Base-by-base conservation (phyloP, 73 alveolate genomes). In the Paramecium caudatum region DNA sequence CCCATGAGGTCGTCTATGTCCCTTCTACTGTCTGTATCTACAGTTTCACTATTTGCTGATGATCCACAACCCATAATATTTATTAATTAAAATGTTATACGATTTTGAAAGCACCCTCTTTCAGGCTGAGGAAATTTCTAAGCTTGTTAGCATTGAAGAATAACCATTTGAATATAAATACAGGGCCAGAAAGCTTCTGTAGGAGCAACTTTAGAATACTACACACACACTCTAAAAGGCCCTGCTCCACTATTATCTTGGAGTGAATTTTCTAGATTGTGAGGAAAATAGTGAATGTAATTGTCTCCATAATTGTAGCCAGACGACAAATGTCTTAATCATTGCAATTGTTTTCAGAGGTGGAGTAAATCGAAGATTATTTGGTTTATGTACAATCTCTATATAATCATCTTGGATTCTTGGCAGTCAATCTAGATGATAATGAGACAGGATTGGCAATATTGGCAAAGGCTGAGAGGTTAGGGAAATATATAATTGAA, bases 401-500 rank as follows among this genome's bases (percentile, higher is more conserved):
- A n/a, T 94, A 93, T 50, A 97, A 98, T 93, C 94, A n/a, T 90
- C 65, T 97, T 23, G 99, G 99, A 30, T 96, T 96, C 37, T 84
- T 97, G 7, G 93, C 93, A 80, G 96, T 97, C 82, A 97, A 98
- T 91, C 46, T 96, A 90, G 99, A 97, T 39, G 96, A 95, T 49
- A 96, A 94, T 47, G 96, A 97, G 88, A 93, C 91, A 63, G 99
- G 99, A 15, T 93, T 98, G 19, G 98, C 97, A 7, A 95, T 93
- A 81, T 95, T 98, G 25, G 94, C 91, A 25, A 97, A 97, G 78
- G 98, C 99, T 39, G 98, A 96, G 55, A 93, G 96, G 82, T 91
- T 98, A 48, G 96, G 96, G 49, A 63, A 93, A 78, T 36, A 61
- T 16, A 46, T 86, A 39, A 69, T n/a, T n/a, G n/a, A n/a, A n/a